Evolutionary conservation across 768 basidiomycete genomes (phyloP).

Genomic region (Xerocomellus chrysenteron): DNA sequence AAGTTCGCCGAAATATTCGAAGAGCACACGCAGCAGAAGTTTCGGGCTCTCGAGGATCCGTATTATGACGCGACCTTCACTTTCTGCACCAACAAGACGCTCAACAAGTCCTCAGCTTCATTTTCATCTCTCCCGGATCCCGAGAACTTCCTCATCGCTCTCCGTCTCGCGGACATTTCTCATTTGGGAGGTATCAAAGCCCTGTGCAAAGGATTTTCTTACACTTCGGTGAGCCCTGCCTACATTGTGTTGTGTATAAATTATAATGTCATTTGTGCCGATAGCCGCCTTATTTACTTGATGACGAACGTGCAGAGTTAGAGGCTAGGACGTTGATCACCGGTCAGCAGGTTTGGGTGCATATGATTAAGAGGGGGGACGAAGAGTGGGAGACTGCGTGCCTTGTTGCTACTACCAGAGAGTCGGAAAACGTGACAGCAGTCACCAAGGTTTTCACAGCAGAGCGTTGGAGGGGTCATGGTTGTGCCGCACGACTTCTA

Average conservation of each 20-base stretch:
- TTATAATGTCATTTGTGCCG: not conserved
- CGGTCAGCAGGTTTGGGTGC: constrained; percentile 58
- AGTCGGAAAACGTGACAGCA: constrained; percentile 53
- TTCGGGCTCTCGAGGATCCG: constrained; percentile 34
- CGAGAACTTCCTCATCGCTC: constrained; percentile 21
- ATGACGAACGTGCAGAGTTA: constrained; percentile 36
- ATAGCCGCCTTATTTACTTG: constrained; percentile 58
- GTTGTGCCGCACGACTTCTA: constrained; percentile 63
- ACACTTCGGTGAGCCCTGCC: constrained; percentile 48
- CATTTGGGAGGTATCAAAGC: constrained; percentile 39
- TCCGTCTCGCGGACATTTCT: constrained; percentile 34
- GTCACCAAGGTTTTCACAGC: constrained; percentile 75
- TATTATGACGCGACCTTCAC: constrained; percentile 66
- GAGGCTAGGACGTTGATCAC: constrained; percentile 55
- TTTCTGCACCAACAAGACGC: constrained; percentile 49
- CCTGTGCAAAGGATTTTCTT: constrained; percentile 57
- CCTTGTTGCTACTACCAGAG: constrained; percentile 67
- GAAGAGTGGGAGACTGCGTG: constrained; percentile 48
- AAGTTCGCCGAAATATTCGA: constrained; percentile 45
- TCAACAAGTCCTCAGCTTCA: constrained; percentile 22
- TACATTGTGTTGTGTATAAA: not conserved
- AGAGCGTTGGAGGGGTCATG: constrained; percentile 46
- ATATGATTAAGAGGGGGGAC: constrained; percentile 38
- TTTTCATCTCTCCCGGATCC: constrained; percentile 1
- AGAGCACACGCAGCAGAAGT: constrained; percentile 34